Percentiles rank a stretch among this genome's conserved stretches.
Conservation (phyloP, 768 basidiomycete species). For the Butyriboletus loyo region DNA sequence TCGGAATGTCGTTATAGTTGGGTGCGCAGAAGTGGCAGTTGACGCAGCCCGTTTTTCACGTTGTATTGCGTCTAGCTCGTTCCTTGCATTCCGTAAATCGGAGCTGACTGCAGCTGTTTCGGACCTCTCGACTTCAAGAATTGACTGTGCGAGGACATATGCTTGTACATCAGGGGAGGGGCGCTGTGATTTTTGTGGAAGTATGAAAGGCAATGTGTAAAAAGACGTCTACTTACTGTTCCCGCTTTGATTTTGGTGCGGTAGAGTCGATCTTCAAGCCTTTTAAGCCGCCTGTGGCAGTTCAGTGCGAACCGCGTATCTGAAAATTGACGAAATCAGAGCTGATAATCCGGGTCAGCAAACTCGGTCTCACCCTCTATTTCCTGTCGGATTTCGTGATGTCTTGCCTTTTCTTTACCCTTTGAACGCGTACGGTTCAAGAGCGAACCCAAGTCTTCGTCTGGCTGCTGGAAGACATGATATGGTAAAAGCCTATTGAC, state of each 20-base stretch:
- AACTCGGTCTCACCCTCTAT: constrained; percentile 44
- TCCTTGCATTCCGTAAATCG: constrained; percentile 59
- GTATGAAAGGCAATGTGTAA: neutral
- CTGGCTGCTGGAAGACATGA: constrained; percentile 75
- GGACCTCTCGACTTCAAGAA: constrained; percentile 63
- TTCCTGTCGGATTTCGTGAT: constrained; percentile 45
- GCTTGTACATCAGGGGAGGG: constrained; percentile 60
- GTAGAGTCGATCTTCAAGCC: constrained; percentile 57
- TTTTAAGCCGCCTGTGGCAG: constrained; percentile 56
- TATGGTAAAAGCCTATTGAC: constrained; percentile 75
- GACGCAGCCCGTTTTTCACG: constrained; percentile 59
- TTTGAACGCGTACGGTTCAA: constrained; percentile 35
- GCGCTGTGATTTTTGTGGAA: constrained; percentile 41
- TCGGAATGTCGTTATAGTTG: constrained; percentile 37
- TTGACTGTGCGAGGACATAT: constrained; percentile 58
- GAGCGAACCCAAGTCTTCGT: constrained; percentile 52
- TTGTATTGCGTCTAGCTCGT: constrained; percentile 65
- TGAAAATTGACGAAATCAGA: constrained; percentile 27
- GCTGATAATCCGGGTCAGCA: neutral
- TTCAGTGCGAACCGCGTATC: constrained; percentile 70
- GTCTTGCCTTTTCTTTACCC: constrained; percentile 60
- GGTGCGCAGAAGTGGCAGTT: constrained; percentile 27
- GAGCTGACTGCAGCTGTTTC: constrained; percentile 55
- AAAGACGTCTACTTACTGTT: constrained; percentile 42
- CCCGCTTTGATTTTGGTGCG: constrained; percentile 51